Conservation (phyloP, 2,329 filamentous ascomycete species). For the Pyrenophora tritici-repentis region DNA sequence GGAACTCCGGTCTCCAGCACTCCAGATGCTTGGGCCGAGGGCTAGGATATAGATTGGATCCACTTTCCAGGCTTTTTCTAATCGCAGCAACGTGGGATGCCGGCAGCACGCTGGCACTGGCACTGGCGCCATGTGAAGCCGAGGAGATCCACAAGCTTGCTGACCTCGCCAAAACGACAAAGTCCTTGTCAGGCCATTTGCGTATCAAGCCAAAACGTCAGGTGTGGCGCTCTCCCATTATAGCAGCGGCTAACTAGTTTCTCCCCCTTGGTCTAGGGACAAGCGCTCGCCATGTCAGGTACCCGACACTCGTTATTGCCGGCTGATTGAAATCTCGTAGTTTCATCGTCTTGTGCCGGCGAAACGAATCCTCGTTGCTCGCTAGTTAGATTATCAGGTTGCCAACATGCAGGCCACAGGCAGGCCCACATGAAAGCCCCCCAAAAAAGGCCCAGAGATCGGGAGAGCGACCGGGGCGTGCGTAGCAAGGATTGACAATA, state of each 20-base stretch:
- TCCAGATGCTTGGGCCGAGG: constrained; percentile 4
- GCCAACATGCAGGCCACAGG: constrained; percentile 9
- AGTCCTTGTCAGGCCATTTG: no score
- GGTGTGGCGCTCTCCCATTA: constrained; percentile 6
- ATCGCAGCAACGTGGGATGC: constrained; percentile 2
- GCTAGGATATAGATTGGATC: constrained; percentile 1
- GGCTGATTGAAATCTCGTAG: background rate
- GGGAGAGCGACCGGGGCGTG: constrained; percentile 15
- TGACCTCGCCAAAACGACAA: no score
- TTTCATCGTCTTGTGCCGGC: constrained; percentile 2
- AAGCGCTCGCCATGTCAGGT: constrained; percentile 4
- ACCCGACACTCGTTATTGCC: constrained; percentile 1
- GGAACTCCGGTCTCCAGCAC: background rate
- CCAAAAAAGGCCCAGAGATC: background rate
- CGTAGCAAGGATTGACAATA: constrained; percentile 6
- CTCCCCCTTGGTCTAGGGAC: constrained; percentile 6
- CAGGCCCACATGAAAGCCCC: background rate
- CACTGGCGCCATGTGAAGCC: constrained; percentile 8
- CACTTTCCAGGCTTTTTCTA: background rate
- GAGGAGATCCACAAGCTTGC: background rate
- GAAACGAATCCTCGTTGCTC: constrained; percentile 6
- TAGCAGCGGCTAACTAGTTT: constrained; percentile 9
- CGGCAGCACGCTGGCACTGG: constrained; percentile 5
- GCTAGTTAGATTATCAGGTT: constrained; percentile 1
- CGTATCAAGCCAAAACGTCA: background rate